Conservation (phyloP, 768 basidiomycete species). For the Leccinum variicolor region DNA sequence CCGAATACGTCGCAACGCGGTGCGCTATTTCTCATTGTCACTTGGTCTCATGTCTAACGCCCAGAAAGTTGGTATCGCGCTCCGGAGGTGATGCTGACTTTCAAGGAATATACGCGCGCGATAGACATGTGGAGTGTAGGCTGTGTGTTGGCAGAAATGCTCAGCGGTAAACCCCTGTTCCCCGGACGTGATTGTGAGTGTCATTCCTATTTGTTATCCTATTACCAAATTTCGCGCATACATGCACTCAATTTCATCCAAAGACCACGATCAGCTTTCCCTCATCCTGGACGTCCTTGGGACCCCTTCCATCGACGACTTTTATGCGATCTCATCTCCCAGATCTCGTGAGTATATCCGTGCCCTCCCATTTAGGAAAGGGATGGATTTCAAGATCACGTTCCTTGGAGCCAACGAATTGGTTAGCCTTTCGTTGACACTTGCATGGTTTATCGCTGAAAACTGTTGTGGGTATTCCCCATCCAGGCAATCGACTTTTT, state of each 20-base stretch:
- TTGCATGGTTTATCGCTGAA: not conserved
- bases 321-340: slow-evolving; percentile 84
- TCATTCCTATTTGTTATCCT: not conserved
- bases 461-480: not conserved
- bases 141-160: slow-evolving; percentile 88
- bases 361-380: slow-evolving; percentile 82
- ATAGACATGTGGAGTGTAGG: slow-evolving; percentile 89
- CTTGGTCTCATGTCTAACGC: not conserved
- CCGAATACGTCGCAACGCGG: slow-evolving; percentile 95
- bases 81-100: slow-evolving; percentile 97
- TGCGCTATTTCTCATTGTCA: slow-evolving; percentile 27
- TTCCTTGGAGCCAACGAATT: slow-evolving; percentile 74
- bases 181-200: slow-evolving; percentile 85
- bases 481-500: slow-evolving; percentile 69
- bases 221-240: not conserved
- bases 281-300: slow-evolving; percentile 95
- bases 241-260: not conserved
- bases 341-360: slow-evolving; percentile 85
- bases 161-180: slow-evolving; percentile 88
- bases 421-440: slow-evolving; percentile 30
- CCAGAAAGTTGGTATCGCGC: slow-evolving; percentile 86
- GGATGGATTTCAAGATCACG: slow-evolving; percentile 62
- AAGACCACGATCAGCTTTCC: slow-evolving; percentile 91
- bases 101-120: slow-evolving; percentile 90
- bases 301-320: slow-evolving; percentile 87